Percentiles rank a stretch among this genome's conserved stretches.
Conservation (phyloP, 192 early-diverging fungal genomes). For the Coemansia aciculifera region DNA sequence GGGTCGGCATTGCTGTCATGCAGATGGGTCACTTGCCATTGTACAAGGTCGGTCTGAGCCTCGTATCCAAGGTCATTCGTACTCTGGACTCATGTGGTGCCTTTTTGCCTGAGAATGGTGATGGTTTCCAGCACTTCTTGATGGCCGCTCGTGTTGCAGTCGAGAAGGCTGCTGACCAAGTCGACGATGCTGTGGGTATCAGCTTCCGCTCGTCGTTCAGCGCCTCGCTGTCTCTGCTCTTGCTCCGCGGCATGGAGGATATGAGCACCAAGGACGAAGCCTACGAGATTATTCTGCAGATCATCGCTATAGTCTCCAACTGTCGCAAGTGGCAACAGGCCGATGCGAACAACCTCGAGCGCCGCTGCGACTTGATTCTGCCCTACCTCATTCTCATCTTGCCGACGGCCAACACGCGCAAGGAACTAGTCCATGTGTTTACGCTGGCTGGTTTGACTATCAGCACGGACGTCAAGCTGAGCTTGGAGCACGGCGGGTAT, state of each 20-base stretch:
- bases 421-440: constrained; percentile 58
- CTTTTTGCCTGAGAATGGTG: constrained; percentile 61
- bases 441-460: constrained; percentile 29
- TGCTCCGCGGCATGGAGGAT: constrained; percentile 83
- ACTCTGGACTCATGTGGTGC: constrained; percentile 74
- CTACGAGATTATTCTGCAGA: constrained; percentile 65
- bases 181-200: constrained; percentile 76
- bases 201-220: constrained; percentile 86
- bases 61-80: constrained; percentile 72
- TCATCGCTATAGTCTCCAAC: constrained; percentile 73
- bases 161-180: constrained; percentile 64
- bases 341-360: constrained; percentile 61
- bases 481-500: constrained; percentile 49
- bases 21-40: constrained; percentile 83
- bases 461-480: constrained; percentile 26
- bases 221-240: constrained; percentile 76
- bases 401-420: constrained; percentile 65
- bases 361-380: constrained; percentile 74
- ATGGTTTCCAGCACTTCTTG: constrained; percentile 71
- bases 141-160: constrained; percentile 72
- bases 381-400: constrained; percentile 56
- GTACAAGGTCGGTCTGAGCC: constrained; percentile 69
- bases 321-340: constrained; percentile 61
- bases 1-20: constrained; percentile 84
- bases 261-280: constrained; percentile 73